Conservation (phyloP, 768 basidiomycete genomes). For the Termitomyces sp. region DNA sequence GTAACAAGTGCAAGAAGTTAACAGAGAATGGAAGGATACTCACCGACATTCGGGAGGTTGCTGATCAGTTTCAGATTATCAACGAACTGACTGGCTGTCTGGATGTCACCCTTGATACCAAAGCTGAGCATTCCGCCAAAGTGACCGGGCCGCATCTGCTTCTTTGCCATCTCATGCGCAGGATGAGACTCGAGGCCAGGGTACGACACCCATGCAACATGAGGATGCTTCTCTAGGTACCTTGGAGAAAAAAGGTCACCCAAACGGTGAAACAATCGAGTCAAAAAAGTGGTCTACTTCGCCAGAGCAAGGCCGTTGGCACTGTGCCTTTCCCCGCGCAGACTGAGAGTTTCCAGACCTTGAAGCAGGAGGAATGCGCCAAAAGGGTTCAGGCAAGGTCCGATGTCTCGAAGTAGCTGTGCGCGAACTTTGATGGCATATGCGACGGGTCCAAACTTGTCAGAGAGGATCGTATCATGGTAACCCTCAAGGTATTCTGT, state of each 20-base stretch:
- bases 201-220: slow-evolving; percentile 75
- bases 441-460: slow-evolving; percentile 59
- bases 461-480: slow-evolving; percentile 62
- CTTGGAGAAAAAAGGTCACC: slow-evolving; percentile 11
- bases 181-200: slow-evolving; percentile 60
- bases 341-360: slow-evolving; percentile 70
- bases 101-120: slow-evolving; percentile 57
- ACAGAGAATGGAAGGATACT: slow-evolving; percentile 11
- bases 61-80: slow-evolving; percentile 68
- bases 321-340: slow-evolving; percentile 66
- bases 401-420: slow-evolving; percentile 61
- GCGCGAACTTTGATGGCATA: slow-evolving; percentile 63
- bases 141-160: slow-evolving; percentile 44
- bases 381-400: slow-evolving; percentile 64
- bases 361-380: slow-evolving; percentile 71
- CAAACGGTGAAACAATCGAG: slow-evolving; percentile 4
- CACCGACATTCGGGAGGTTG: slow-evolving; percentile 68
- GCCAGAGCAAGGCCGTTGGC: slow-evolving; percentile 70
- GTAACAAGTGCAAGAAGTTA: neutral
- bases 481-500: slow-evolving; percentile 73
- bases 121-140: slow-evolving; percentile 78
- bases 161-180: slow-evolving; percentile 53
- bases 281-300: slow-evolving; percentile 21
- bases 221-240: slow-evolving; percentile 59
- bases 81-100: slow-evolving; percentile 52